phyloP scores from a whole-genome alignment of 768 basidiomycete species.

The Termitomyces sp. region DNA sequence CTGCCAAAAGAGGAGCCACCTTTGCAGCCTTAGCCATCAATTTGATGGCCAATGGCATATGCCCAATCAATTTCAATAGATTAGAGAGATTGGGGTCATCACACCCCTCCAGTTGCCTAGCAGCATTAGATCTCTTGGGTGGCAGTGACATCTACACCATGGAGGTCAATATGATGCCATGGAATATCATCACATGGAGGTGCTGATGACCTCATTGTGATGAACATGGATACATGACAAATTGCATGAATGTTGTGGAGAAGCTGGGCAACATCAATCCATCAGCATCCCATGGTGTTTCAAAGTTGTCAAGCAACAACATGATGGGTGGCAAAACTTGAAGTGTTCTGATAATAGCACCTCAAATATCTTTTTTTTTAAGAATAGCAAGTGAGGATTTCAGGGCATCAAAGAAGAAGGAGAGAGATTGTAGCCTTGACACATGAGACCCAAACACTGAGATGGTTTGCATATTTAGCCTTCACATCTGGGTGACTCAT shows the following conservation, averaged over 20 bases:
- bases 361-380: slow-evolving; percentile 15
- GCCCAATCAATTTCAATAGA: slow-evolving; percentile 22
- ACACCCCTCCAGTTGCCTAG: slow-evolving; percentile 16
- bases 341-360: slow-evolving; percentile 15
- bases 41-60: slow-evolving; percentile 31
- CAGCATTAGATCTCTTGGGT: slow-evolving; percentile 21
- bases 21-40: slow-evolving; percentile 26
- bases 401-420: slow-evolving; percentile 22
- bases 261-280: neutral
- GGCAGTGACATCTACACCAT: slow-evolving; percentile 16
- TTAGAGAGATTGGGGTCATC: slow-evolving; percentile 20
- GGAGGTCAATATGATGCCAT: slow-evolving; percentile 17
- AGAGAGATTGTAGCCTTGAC: slow-evolving; percentile 24
- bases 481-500: slow-evolving; percentile 22
- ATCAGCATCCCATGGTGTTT: neutral
- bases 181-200: slow-evolving; percentile 25
- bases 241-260: neutral
- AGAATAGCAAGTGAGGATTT: slow-evolving; percentile 19
- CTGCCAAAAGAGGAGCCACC: neutral
- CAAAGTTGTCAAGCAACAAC: neutral
- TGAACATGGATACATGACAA: neutral
- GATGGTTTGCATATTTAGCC: slow-evolving; percentile 17
- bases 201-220: slow-evolving; percentile 15
- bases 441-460: slow-evolving; percentile 32
- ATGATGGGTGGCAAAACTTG: slow-evolving; percentile 14